phyloP scores from a whole-genome alignment of 2,329 filamentous ascomycete genomes.

The Colletotrichum scovillei region DNA sequence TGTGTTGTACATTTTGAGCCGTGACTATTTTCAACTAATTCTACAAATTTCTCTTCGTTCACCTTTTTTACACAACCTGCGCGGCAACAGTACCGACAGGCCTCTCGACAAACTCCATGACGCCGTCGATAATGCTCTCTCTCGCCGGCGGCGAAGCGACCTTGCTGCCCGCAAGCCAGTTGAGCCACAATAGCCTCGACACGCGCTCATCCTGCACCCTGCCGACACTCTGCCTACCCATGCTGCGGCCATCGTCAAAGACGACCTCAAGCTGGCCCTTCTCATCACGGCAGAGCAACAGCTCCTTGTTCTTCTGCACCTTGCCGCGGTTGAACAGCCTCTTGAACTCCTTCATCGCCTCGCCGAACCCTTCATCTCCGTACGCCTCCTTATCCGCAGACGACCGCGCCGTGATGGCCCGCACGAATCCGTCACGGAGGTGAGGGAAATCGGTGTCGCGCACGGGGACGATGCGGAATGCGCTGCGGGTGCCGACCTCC shows the following conservation, averaged over 20 bases:
- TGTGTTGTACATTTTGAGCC: slow-evolving; percentile 38
- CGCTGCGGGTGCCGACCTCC: slow-evolving; percentile 76
- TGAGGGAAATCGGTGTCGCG: slow-evolving; percentile 95
- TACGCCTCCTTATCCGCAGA: slow-evolving; percentile 65
- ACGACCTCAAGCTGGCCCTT: slow-evolving; percentile 75
- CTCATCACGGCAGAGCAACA: slow-evolving; percentile 77
- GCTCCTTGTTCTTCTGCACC: slow-evolving; percentile 82
- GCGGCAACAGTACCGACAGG: slow-evolving; percentile 89
- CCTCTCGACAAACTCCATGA: slow-evolving; percentile 88
- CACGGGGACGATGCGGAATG: slow-evolving; percentile 88
- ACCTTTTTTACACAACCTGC: slow-evolving; percentile 67
- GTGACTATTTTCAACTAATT: slow-evolving; percentile 23
- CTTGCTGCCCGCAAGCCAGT: slow-evolving; percentile 87
- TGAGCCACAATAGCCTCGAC: slow-evolving; percentile 85
- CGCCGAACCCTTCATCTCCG: slow-evolving; percentile 81
- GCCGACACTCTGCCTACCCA: slow-evolving; percentile 70
- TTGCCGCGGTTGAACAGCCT: slow-evolving; percentile 82
- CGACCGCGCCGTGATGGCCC: slow-evolving; percentile 81
- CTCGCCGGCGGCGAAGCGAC: slow-evolving; percentile 88
- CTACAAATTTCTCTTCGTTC: slow-evolving; percentile 34
- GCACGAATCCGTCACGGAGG: slow-evolving; percentile 89
- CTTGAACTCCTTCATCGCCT: slow-evolving; percentile 82
- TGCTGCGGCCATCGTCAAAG: slow-evolving; percentile 67
- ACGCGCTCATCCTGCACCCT: slow-evolving; percentile 82
- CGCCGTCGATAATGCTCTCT: slow-evolving; percentile 84